Evolutionary conservation across 352 stramenopile species (phyloP), one percentile per base, ranked within the genome.

Genomic region (Pilasporangium apinafurcum): DNA sequence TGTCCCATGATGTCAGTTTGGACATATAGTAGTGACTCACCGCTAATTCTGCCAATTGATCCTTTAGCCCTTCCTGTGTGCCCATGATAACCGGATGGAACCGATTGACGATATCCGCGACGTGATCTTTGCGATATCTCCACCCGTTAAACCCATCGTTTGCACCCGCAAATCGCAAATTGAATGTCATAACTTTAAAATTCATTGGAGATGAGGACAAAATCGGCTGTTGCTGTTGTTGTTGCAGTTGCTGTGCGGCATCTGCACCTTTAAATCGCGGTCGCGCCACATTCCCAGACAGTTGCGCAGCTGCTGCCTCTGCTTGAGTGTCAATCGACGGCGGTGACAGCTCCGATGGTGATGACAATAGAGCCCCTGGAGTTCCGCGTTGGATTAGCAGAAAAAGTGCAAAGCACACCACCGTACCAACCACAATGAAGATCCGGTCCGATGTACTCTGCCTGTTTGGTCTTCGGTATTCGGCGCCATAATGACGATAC

Each of bases 131-230:
- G 37, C 74, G 71, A 45, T 69, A 85, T 5, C 55, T 44, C 74
- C 77, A 89, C 50, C 71, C 69, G 56, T 86, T 85, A 39, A 44
- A 57, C 12, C 74, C 77, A 48, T 89, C 77, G 29, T 59, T 74
- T 3, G 53, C 77, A 16, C 73, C 69, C 2, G 71, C 77, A 45
- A 84, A 89, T 37, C 77, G 69, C 49, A 89, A 43, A 60, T 89
- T 89, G 55, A 89, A 89, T n/a, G 77, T 89, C 77, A 89, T 89
- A 48, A 89, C 55, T 41, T 83, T 83, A 45, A 93, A 54, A 34
- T 56, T 74, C 37, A 75, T 40, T 13, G 73, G 65, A 29, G 66
- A 59, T n/a, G 62, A 59, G 29, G 58, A 42, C 45, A 54, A 39
- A n/a, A n/a, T n/a, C n/a, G n/a, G n/a, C n/a, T n/a, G n/a, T n/a